phyloP scores from a whole-genome alignment of 2,329 filamentous ascomycete species.

The Endocalyx cinctus region DNA sequence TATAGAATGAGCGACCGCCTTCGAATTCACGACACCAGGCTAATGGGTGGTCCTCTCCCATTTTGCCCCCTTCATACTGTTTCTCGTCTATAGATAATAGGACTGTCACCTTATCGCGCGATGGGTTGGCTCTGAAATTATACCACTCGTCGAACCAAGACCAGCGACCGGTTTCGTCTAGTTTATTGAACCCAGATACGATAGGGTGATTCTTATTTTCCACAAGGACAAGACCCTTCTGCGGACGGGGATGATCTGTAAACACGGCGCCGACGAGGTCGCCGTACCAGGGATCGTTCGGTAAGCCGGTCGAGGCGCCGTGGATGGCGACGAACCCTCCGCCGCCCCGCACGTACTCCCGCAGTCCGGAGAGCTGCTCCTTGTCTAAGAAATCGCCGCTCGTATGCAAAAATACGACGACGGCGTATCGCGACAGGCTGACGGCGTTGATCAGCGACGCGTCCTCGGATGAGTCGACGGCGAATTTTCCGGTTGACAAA shows the following conservation, averaged over 20 bases:
- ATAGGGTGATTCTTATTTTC: conserved; percentile 27
- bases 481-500: conserved; percentile 20
- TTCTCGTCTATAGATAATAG: conserved; percentile 32
- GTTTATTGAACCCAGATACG: conserved; percentile 15
- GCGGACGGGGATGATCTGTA: conserved; percentile 32
- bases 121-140: conserved; percentile 32
- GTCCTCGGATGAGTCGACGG: conserved; percentile 32
- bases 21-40: conserved; percentile 37
- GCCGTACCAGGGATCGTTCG: conserved; percentile 31
- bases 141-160: conserved; percentile 39
- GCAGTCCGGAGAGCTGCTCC: conserved; percentile 28
- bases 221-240: conserved; percentile 26
- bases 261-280: conserved; percentile 35
- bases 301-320: conserved; percentile 31
- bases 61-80: conserved; percentile 29
- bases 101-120: conserved; percentile 24
- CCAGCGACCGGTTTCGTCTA: conserved; percentile 17
- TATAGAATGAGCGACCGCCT: conserved; percentile 35
- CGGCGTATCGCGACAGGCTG: conserved; percentile 27
- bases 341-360: conserved; percentile 28
- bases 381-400: conserved; percentile 33
- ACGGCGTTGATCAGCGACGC: conserved; percentile 25
- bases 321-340: conserved; percentile 38
- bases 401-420: conserved; percentile 34
- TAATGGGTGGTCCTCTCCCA: conserved; percentile 34